phyloP scores from a whole-genome alignment of 1,284 basidiomycete genomes.

The Leccinum pachyderme region DNA sequence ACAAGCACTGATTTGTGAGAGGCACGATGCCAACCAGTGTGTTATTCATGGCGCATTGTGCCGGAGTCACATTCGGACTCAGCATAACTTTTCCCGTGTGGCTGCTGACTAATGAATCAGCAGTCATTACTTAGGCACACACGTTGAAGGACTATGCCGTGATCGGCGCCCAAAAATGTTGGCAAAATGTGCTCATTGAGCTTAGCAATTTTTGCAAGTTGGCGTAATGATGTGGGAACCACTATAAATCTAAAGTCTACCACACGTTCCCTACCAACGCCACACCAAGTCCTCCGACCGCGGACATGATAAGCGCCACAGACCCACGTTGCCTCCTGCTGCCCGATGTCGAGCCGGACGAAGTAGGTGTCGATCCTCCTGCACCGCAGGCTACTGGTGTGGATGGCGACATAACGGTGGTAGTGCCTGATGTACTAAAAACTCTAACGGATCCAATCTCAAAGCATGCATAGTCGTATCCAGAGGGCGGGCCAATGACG shows the following conservation, averaged over 20 bases:
- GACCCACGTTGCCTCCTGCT: constrained; percentile 1
- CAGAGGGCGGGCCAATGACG: constrained; percentile 64
- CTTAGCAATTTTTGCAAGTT: no score
- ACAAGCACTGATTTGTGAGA: constrained; percentile 1
- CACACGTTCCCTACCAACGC: constrained; percentile 12
- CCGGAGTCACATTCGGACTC: background rate
- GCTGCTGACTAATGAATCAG: background rate
- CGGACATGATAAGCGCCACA: constrained; percentile 11
- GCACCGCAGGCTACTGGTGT: constrained; percentile 16
- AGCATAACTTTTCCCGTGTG: background rate
- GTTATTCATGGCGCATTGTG: background rate
- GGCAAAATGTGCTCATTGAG: background rate
- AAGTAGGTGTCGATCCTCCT: constrained; percentile 9
- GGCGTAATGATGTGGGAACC: background rate
- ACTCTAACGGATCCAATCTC: constrained; percentile 65
- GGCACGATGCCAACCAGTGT: background rate
- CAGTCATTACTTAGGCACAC: background rate
- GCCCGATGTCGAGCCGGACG: constrained; percentile 12
- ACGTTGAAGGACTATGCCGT: no score
- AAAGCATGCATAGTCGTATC: constrained; percentile 74
- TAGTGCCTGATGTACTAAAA: constrained; percentile 38
- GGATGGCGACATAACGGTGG: constrained; percentile 25
- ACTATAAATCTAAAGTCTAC: background rate
- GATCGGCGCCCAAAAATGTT: background rate
- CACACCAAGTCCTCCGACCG: constrained; percentile 17